These are phyloP conservation scores for Paramecium caudatum DNA, from an alignment of 73 alveolate species.

Conservation along the genomic window DNA sequence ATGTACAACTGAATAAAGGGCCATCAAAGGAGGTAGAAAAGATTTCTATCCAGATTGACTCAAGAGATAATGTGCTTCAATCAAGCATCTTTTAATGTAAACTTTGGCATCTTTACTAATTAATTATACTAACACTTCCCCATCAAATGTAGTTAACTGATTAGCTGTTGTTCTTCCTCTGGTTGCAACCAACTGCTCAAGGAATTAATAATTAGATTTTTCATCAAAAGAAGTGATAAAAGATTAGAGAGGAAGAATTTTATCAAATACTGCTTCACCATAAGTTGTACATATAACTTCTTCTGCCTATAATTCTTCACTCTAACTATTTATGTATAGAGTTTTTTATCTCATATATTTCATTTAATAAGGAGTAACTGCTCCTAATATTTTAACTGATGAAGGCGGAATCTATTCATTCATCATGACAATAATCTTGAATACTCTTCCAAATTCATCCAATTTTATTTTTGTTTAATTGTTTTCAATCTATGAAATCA, in stretches of 20 bases:
- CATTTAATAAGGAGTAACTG: neutral
- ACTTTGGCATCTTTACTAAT: slow-evolving; percentile 4
- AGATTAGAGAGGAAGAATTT: neutral
- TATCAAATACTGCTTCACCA: neutral
- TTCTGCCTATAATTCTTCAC: neutral
- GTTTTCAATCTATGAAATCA: neutral
- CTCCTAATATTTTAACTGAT: too few species aligned
- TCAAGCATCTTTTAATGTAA: neutral
- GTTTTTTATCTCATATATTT: neutral
- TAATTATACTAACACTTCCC: neutral
- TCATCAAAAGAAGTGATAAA: slow-evolving; percentile 35
- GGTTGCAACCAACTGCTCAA: neutral
- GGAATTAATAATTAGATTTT: neutral
- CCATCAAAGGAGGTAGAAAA: slow-evolving; percentile 10
- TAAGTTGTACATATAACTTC: neutral
- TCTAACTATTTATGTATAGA: neutral
- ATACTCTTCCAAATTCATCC: neutral
- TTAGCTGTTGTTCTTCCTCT: neutral
- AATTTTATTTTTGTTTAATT: neutral
- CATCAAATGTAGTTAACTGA: neutral
- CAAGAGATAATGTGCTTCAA: neutral
- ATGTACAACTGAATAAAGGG: neutral
- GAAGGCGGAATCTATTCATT: too few species aligned
- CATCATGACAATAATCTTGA: neutral
- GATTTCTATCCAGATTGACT: neutral